Conservation (phyloP, 345 rosid genomes). For the rapeseed (Brassica napus) region Da-Ae NC_063434.1:679501-680000, state of each 20-base stretch:
- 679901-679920: neutral
- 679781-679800: conserved; percentile 89
- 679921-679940: conserved; percentile 89
- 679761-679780: conserved; percentile 99
- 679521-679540: conserved; percentile 73
- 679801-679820: conserved; percentile 83
- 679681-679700: neutral
- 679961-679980: conserved; percentile 89
- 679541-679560: conserved; percentile 56
- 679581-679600: conserved; percentile 90
- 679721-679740: neutral
- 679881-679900: neutral
- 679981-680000: conserved; percentile 89
- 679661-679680: conserved; percentile 46
- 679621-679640: conserved; percentile 90
- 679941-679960: conserved; percentile 93
- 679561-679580: conserved; percentile 89
- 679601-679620: conserved; percentile 88
- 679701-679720: neutral
- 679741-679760: conserved; percentile 75
- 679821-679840: conserved; percentile 78
- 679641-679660: conserved; percentile 97
- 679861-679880: conserved; percentile 6
- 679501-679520: conserved; percentile 79
- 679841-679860: neutral